phyloP scores from a whole-genome alignment of 768 basidiomycete species.

The Tulasnella calospora region DNA sequence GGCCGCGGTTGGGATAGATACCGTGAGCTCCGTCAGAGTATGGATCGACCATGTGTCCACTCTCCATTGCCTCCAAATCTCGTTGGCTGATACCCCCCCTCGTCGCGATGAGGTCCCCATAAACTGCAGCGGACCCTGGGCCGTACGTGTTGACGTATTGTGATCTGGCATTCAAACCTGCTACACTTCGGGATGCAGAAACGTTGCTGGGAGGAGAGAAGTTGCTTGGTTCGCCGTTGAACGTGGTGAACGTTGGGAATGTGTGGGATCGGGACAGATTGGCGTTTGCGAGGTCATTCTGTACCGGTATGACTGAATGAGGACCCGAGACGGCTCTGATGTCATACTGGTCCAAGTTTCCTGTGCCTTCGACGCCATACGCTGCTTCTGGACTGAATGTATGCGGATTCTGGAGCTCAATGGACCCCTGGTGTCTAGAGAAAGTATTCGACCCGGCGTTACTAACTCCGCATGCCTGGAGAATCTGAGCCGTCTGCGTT shows the following conservation, averaged over 20 bases:
- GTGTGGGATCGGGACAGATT: constrained; percentile 16
- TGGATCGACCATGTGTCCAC: neutral
- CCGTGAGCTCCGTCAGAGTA: neutral
- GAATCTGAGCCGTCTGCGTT: constrained; percentile 27
- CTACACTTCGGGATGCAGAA: neutral
- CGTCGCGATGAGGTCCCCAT: neutral
- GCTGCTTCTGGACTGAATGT: neutral
- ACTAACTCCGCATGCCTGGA: neutral
- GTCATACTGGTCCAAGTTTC: neutral
- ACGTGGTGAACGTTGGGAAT: constrained; percentile 15
- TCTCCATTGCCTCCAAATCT: neutral
- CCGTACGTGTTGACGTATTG: neutral
- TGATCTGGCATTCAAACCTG: neutral
- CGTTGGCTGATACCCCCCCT: neutral
- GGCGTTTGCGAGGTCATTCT: neutral
- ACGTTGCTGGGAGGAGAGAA: neutral
- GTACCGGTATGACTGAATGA: neutral
- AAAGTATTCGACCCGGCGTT: neutral
- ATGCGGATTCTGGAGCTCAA: neutral
- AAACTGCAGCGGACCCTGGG: neutral
- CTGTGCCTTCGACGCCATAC: neutral
- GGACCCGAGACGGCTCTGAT: neutral
- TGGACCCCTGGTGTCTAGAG: neutral
- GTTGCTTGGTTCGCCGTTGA: neutral
- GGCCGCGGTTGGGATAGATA: neutral